Conservation (phyloP, 2,329 filamentous ascomycete species). For the Madurella mycetomatis region DNA sequence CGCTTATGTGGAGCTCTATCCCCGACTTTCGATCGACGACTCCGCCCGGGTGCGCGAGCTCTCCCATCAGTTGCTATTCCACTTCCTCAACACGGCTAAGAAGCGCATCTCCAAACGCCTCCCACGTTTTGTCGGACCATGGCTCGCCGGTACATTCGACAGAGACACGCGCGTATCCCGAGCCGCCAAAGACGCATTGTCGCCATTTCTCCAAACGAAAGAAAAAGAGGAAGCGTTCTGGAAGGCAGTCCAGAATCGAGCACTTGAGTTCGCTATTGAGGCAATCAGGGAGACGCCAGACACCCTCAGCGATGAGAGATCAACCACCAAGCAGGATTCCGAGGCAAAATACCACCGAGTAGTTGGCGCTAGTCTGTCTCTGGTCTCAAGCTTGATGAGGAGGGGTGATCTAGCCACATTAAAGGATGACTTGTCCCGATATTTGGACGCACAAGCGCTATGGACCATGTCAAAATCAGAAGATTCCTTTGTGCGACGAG, state of each 20-base stretch:
- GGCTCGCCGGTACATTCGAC: constrained; percentile 87
- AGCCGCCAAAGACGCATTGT: constrained; percentile 72
- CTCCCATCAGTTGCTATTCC: constrained; percentile 68
- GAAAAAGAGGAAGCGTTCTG: constrained; percentile 76
- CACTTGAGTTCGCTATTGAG: constrained; percentile 76
- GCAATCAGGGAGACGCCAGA: constrained; percentile 75
- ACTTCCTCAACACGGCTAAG: constrained; percentile 58
- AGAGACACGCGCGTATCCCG: constrained; percentile 71
- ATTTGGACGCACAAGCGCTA: constrained; percentile 62
- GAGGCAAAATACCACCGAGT: constrained; percentile 82
- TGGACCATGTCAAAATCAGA: constrained; percentile 64
- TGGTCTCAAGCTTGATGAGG: constrained; percentile 51
- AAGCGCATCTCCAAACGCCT: constrained; percentile 82
- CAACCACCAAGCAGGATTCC: constrained; percentile 77
- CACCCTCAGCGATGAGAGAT: constrained; percentile 85
- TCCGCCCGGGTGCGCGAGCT: constrained; percentile 83
- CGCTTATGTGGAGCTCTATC: constrained; percentile 87
- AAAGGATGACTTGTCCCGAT: constrained; percentile 56
- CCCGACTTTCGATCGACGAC: constrained; percentile 85
- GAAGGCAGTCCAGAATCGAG: constrained; percentile 73
- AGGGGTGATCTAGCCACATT: constrained; percentile 58
- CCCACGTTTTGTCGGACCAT: constrained; percentile 74
- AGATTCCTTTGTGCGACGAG: constrained; percentile 50
- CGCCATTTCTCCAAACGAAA: constrained; percentile 68
- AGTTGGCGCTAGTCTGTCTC: constrained; percentile 49